A percentile compares a stretch with the other conserved stretches of the same genome.
Conservation (phyloP, 2,329 filamentous ascomycete species). For the Cryphonectria parasitica region DNA sequence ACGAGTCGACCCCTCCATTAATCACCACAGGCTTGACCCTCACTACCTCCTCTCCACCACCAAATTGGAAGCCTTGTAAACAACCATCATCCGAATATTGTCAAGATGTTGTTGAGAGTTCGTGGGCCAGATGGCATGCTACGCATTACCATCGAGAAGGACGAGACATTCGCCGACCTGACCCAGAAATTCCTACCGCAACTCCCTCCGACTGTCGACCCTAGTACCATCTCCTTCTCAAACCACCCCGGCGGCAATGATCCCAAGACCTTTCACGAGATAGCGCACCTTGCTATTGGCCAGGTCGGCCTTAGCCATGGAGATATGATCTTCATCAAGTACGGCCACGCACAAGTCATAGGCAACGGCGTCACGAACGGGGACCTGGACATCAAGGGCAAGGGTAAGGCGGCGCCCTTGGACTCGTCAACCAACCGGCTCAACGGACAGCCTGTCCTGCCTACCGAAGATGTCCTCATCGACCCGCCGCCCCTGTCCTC, state of each 20-base stretch:
- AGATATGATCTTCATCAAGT: slow-evolving; percentile 86
- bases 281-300: slow-evolving; percentile 58
- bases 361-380: slow-evolving; percentile 46
- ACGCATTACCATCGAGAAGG: slow-evolving; percentile 76
- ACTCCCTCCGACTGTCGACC: slow-evolving; percentile 65
- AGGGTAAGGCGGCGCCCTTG: slow-evolving; percentile 36
- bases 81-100: slow-evolving; percentile 20
- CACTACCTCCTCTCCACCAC: neutral
- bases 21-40: neutral
- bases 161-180: slow-evolving; percentile 71
- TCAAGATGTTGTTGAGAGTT: slow-evolving; percentile 79
- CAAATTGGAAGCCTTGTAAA: too few species aligned
- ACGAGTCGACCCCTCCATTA: neutral
- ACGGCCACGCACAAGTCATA: slow-evolving; percentile 59
- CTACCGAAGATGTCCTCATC: slow-evolving; percentile 69
- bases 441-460: slow-evolving; percentile 75
- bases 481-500: slow-evolving; percentile 60
- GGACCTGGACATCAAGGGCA: slow-evolving; percentile 35
- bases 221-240: slow-evolving; percentile 62
- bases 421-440: slow-evolving; percentile 64
- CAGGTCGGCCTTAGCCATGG: slow-evolving; percentile 78
- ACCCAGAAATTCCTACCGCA: slow-evolving; percentile 60
- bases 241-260: slow-evolving; percentile 64
- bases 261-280: slow-evolving; percentile 61
- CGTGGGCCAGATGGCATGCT: slow-evolving; percentile 92